These are phyloP conservation scores for Colletotrichum filicis DNA, from an alignment of 2,329 filamentous ascomycete genomes.

Conservation along the genomic window DNA sequence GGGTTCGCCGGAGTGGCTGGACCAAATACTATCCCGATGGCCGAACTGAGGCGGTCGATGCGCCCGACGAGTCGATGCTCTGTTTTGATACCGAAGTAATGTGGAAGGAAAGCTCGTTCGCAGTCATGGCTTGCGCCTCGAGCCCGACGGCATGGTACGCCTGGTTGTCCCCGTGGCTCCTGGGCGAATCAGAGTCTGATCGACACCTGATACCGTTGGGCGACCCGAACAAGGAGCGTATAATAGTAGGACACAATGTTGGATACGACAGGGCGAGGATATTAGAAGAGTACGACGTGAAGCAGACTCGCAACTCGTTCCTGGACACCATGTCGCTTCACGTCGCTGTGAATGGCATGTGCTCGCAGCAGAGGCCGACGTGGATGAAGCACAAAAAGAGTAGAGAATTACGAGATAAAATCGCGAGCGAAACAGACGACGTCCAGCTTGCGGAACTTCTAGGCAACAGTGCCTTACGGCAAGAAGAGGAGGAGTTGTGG, in stretches of 20 bases:
- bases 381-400: slow-evolving; percentile 98
- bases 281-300: slow-evolving; percentile 86
- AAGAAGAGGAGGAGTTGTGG: slow-evolving; percentile 96
- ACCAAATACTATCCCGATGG: slow-evolving; percentile 89
- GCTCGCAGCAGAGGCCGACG: slow-evolving; percentile 91
- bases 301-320: slow-evolving; percentile 86
- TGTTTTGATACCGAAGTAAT: slow-evolving; percentile 97
- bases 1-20: slow-evolving; percentile 87
- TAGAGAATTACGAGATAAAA: slow-evolving; percentile 82
- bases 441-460: slow-evolving; percentile 78
- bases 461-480: slow-evolving; percentile 71
- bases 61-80: slow-evolving; percentile 83
- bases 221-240: slow-evolving; percentile 75
- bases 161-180: slow-evolving; percentile 95
- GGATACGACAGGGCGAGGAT: slow-evolving; percentile 93
- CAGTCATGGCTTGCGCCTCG: slow-evolving; percentile 95
- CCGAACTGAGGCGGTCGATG: slow-evolving; percentile 74
- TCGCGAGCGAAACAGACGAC: slow-evolving; percentile 77
- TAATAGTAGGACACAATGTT: slow-evolving; percentile 94
- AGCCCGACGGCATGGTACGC: slow-evolving; percentile 94
- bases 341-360: slow-evolving; percentile 99
- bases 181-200: slow-evolving; percentile 82
- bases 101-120: slow-evolving; percentile 92
- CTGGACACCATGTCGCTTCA: slow-evolving; percentile 98
- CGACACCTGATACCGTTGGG: slow-evolving; percentile 89